Percentiles rank a stretch among this genome's conserved stretches.
These are phyloP conservation scores for Rhodofomes roseus DNA, from an alignment of 1,284 basidiomycete species.

Conservation along the genomic window DNA sequence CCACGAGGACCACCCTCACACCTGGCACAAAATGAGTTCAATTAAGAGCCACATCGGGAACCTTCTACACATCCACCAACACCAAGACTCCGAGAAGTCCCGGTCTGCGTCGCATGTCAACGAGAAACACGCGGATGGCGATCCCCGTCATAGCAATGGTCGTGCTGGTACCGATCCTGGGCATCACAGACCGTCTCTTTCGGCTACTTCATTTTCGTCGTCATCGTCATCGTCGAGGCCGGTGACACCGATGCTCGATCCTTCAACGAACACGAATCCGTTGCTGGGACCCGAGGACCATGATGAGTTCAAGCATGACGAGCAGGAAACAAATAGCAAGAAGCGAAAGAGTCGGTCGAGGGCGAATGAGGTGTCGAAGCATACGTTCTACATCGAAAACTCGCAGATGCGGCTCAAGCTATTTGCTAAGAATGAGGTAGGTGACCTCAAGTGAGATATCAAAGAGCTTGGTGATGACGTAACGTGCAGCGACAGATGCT, in stretches of 20 bases:
- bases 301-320: conserved; percentile 24
- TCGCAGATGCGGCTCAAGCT: conserved; percentile 89
- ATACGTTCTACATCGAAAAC: conserved; percentile 94
- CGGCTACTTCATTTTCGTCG: conserved; percentile 22
- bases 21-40: conserved; percentile 35
- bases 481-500: conserved; percentile 82
- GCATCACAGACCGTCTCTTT: conserved; percentile 21
- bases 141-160: conserved; percentile 9
- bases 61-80: conserved; percentile 32
- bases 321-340: conserved; percentile 23
- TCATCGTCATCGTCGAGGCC: conserved; percentile 29
- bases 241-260: conserved; percentile 61
- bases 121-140: neutral
- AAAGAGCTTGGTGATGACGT: neutral
- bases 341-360: conserved; percentile 37
- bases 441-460: too few relatives aligned
- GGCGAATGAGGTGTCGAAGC: conserved; percentile 69
- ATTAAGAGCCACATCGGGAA: conserved; percentile 48
- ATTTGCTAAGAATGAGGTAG: conserved; percentile 83
- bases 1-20: conserved; percentile 22
- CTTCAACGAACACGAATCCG: conserved; percentile 69
- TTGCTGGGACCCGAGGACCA: conserved; percentile 29
- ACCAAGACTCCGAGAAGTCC: neutral
- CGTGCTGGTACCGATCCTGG: conserved; percentile 4
- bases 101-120: neutral